Evolutionary conservation across 805 yeast species (phyloP).

Genomic region (Saccharomycopsis sp.): DNA sequence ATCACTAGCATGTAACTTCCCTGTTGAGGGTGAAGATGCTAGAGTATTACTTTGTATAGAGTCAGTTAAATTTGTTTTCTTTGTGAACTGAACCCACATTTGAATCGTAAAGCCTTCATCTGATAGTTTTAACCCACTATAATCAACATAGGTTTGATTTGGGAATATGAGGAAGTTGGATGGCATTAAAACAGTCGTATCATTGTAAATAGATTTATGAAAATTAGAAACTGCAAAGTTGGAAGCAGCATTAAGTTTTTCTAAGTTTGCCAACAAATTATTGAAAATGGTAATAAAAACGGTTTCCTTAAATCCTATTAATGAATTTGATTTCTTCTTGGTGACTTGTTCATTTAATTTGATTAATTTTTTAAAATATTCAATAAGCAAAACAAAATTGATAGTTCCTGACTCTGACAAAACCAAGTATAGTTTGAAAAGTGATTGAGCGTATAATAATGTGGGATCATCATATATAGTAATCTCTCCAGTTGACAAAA

Average conservation of each 20-base stretch:
- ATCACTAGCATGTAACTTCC: too few relatives aligned
- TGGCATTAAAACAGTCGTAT: slow-evolving; percentile 2
- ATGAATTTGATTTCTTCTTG: neutral
- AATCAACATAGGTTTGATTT: slow-evolving; percentile 1
- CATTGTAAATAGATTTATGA: too few relatives aligned
- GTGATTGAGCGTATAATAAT: slow-evolving; percentile 3
- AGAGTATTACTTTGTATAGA: too few relatives aligned
- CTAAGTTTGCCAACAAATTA: slow-evolving; percentile 3
- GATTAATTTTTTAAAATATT: slow-evolving; percentile 7
- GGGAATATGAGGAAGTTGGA: slow-evolving; percentile 13
- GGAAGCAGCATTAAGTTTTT: slow-evolving; percentile 2
- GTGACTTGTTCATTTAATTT: slow-evolving; percentile 8
- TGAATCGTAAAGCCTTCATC: slow-evolving; percentile 26
- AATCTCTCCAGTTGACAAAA: neutral
- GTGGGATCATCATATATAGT: neutral
- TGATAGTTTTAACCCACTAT: slow-evolving; percentile 8
- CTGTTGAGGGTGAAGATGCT: too few relatives aligned
- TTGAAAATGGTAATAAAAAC: slow-evolving; percentile 4
- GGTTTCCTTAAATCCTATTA: neutral
- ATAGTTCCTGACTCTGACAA: slow-evolving; percentile 13
- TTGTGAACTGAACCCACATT: slow-evolving; percentile 32
- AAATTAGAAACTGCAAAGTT: slow-evolving; percentile 11
- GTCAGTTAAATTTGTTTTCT: too few relatives aligned
- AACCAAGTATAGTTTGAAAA: slow-evolving; percentile 9
- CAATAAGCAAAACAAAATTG: slow-evolving; percentile 3